Base-by-base conservation (phyloP, 352 stramenopile genomes). In the Saprolegnia diclina region DNA sequence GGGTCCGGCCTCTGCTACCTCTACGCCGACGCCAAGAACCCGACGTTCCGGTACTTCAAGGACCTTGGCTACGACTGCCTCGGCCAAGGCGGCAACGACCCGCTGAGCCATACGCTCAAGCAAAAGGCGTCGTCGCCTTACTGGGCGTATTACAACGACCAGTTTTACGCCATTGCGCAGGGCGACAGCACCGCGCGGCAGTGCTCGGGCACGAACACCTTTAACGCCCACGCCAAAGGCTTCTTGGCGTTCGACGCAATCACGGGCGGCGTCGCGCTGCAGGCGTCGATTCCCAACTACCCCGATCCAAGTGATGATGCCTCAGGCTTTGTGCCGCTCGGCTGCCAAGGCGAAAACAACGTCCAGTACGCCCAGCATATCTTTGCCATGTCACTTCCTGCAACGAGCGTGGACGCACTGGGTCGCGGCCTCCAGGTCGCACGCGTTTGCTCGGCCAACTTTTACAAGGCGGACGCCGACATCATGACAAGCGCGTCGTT, bases 201-300 rank as follows among this genome's bases (percentile, higher is more conserved):
- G 22, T 92, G 84, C 62, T 75, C 74, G 13, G 82, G 80, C 13
- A 72, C 76, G 13, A 76, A 85, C 53, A 4, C 67, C 9, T 92
- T 92, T 64, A 90, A 73, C 63, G 84, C 84, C 1, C 84, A 92
- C 46, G 84, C 84, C 16, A 92, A 92, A 65, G 84, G 84, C 22
- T 76, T 81, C 0, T 74, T 89, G 5, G 80, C 71, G 5, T 91
- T 89, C 45, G 62, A 77, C 21, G 29, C 53, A 0, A 24, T 55
- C 6, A 76, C 53, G 22, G 84, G 82, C 5, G 84, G 84, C 18
- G 85, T 89, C 68, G 83, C 82, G 46, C 53, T 92, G 37, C 84
- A 92, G 72, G 83, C 82, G n/a, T 90, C 84, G 40, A 92, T 82
- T 56, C 84, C 84, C 1, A 83, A 85, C 54, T 92, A 85, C 61